Base-by-base conservation (phyloP, 2,329 filamentous ascomycete genomes). In the Fusarium paranaense region DNA sequence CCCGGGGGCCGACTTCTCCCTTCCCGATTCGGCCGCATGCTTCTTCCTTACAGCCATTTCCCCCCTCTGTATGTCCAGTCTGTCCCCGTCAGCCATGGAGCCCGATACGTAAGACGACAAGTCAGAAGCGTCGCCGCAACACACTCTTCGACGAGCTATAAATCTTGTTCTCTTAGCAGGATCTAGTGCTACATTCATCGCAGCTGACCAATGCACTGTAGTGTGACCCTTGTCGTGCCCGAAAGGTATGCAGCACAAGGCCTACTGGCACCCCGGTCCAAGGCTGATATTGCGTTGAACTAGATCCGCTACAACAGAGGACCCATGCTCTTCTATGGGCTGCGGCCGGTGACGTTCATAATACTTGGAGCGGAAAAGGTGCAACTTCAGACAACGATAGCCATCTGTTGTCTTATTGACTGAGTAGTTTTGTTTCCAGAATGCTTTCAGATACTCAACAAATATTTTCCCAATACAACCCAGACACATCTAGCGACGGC, bases 401-500 rank as follows among this genome's bases (percentile, higher is more conserved):
- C 16, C 16, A 38, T 38, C 35, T 3, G 5, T 6, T 5, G 18
- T n/a, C 8, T 10, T n/a, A n/a, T 14, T 35, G 6, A 6, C 13
- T 35, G 33, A 14, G 5, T 14, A 7, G 13, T 14, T 35, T 35
- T 35, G 13, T 35, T 35, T 35, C 6, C 33, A 7, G 16, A n/a
- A 38, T 5, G 8, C 4, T n/a, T 10, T n/a, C 18, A 38, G 37
- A 38, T n/a, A 18, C 8, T 8, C 16, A 10, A 38, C 4, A 4
- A 38, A 5, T 38, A 4, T 2, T 10, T 38, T n/a, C 8, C 18
- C 8, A 5, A 10, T 38, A 0, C 16, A n/a, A n/a, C 18, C 18
- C 37, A 10, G 10, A 42, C 0, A 2, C 5, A 7, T 6, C 38
- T 42, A 42, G 10, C 38, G 94, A 98, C 97, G 96, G 90, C 97